Evolutionary conservation across 768 basidiomycete species (phyloP).

Genomic region (Russula dissimulans): DNA sequence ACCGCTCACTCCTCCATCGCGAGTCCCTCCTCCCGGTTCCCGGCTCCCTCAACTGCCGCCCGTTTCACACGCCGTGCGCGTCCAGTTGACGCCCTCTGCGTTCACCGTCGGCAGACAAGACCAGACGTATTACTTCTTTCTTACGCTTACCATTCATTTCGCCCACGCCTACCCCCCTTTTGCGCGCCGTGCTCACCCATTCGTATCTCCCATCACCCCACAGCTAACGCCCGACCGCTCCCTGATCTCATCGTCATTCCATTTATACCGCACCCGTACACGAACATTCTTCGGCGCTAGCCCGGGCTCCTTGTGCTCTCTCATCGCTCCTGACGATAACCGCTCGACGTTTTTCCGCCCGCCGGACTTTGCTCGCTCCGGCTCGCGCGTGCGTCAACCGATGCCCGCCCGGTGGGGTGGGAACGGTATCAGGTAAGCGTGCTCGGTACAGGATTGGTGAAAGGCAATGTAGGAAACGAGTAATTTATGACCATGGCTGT

Average conservation of each 20-base stretch:
- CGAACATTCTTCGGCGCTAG: conserved; percentile 15
- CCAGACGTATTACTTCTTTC: neutral
- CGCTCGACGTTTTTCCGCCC: conserved; percentile 8
- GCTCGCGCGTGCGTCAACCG: neutral
- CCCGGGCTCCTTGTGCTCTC: neutral
- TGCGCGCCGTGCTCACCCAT: neutral
- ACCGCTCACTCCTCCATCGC: conserved; percentile 6
- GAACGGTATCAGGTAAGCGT: too few relatives aligned
- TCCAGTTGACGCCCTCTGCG: conserved; percentile 3
- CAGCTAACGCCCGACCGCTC: too few relatives aligned
- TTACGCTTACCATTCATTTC: neutral
- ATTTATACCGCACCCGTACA: neutral
- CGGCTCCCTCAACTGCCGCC: conserved; percentile 5
- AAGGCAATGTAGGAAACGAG: too few relatives aligned
- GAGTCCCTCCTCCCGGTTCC: neutral
- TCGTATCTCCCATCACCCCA: neutral
- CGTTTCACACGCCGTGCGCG: conserved; percentile 15
- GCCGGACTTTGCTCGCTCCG: conserved; percentile 16
- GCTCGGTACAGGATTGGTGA: too few relatives aligned
- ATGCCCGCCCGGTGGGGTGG: neutral
- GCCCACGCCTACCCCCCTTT: neutral
- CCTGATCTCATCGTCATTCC: conserved; percentile 7
- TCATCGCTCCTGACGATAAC: neutral
- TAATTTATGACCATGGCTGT: too few relatives aligned
- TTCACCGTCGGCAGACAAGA: too few relatives aligned